Base-by-base conservation (phyloP, 768 basidiomycete species). In the Holtermannia corniformis region DNA sequence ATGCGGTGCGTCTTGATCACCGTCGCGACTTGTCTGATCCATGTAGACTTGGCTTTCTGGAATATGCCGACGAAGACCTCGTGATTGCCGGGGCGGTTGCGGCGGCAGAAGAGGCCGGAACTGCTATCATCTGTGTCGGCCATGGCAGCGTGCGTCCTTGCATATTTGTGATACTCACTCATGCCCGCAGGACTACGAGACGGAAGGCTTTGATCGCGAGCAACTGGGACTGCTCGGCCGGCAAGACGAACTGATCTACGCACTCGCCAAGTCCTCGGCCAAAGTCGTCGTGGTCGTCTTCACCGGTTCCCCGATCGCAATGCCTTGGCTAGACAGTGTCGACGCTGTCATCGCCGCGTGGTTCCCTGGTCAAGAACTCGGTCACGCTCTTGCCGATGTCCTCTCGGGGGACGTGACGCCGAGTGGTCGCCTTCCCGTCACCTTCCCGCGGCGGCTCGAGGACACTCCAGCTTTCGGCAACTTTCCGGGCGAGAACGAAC, bases 361-460 rank as follows among this genome's bases (percentile, higher is more conserved):
- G 86, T 90, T 89, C 64, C 79, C 86, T 32, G 87, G 87, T 5
- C 88, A 90, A 64, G 80, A 85, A 4, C 51, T 54, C 11, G 60
- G 60, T 16, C 50, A 0, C 44, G 56, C 87, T 86, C 83, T 91
- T 44, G 86, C 85, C 10, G 86, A 89, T 57, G 82, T 89, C 4
- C 70, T 90, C 2, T 81, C 87, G 49, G 87, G 87, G 43, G 80
- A 80, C 58, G 80, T 81, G 54, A 88, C 87, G 64, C 87, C 87
- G 0, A 80, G 82, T 21, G 87, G 82, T 1, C 82, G 82, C 63
- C 74, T 88, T 46, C 81, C 85, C 3, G 70, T 89, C 63, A 85
- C 87, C 1, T 90, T 88, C 79, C 86, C 87, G 78, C 69, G 73
- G 73, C 16, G 74, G 83, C 46, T 82, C 87, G 63, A 85, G 89